Percentiles rank a stretch among this genome's conserved stretches.
phyloP scores from a whole-genome alignment of 2,329 filamentous ascomycete species.

The Knufia petricola region DNA sequence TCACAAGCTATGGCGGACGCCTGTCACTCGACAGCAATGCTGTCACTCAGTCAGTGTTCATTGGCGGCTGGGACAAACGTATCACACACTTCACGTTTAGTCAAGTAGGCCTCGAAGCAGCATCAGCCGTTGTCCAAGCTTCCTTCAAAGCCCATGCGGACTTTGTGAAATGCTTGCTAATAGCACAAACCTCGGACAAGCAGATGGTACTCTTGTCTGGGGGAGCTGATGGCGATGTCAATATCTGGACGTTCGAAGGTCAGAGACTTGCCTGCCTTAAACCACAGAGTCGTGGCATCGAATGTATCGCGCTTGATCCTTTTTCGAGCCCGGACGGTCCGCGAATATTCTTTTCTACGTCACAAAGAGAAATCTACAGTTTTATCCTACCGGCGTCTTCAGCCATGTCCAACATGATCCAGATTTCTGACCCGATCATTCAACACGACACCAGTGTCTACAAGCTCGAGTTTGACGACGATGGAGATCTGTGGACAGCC shows the following conservation, averaged over 20 bases:
- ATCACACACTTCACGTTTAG: slow-evolving; percentile 72
- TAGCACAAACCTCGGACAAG: slow-evolving; percentile 46
- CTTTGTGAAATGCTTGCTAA: slow-evolving; percentile 77
- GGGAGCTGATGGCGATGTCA: slow-evolving; percentile 66
- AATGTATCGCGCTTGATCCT: slow-evolving; percentile 69
- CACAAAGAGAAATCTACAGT: slow-evolving; percentile 66
- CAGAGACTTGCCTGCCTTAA: slow-evolving; percentile 65
- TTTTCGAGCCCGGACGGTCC: slow-evolving; percentile 37
- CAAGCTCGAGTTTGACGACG: slow-evolving; percentile 61
- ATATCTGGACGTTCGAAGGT: slow-evolving; percentile 71
- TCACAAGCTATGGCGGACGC: slow-evolving; percentile 1
- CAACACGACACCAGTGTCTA: slow-evolving; percentile 90
- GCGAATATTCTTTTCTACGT: slow-evolving; percentile 66
- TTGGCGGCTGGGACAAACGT: slow-evolving; percentile 88
- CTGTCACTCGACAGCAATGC: slow-evolving; percentile 60
- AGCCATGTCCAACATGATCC: slow-evolving; percentile 39
- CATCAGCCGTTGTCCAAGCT: slow-evolving; percentile 27
- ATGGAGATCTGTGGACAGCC: slow-evolving; percentile 79
- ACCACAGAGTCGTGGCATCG: slow-evolving; percentile 67
- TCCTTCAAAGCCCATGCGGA: slow-evolving; percentile 39
- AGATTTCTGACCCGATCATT: slow-evolving; percentile 46
- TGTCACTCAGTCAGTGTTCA: slow-evolving; percentile 58
- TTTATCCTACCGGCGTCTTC: slow-evolving; percentile 34
- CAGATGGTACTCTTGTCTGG: slow-evolving; percentile 61
- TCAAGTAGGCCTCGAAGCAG: neutral